Evolutionary conservation across 768 basidiomycete species (phyloP), one percentile per base, ranked within the genome.

Genomic region (Lanmaoa pseudosensibilis): DNA sequence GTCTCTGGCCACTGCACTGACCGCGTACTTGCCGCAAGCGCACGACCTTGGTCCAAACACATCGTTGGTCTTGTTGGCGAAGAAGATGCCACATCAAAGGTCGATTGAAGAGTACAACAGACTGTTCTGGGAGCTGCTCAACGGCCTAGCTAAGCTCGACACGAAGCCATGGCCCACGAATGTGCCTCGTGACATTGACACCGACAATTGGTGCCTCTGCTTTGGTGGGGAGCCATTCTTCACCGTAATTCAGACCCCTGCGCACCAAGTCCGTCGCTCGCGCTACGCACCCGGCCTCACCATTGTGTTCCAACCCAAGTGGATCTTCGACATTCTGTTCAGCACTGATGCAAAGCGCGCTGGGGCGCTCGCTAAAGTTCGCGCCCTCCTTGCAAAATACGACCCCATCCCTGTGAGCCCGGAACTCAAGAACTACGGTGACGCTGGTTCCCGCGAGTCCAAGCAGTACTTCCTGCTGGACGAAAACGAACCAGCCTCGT

Each of bases 291-390:
- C 57, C 7, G 49, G 64, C 9, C 44, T 65, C 41, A 65, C 64
- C 34, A 56, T 65, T n/a, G 64, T 65, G 10, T 62, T 65, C 54
- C 64, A 65, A 30, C 64, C 64, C 15, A 65, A 65, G 36, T 65
- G 64, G 64, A 65, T 62, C 40, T 65, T 65, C 19, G 60, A 65
- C 46, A 62, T 65, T 19, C 49, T 62, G n/a, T 65, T 65, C 43
- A 65, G 55, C 49, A 56, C 25, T 12, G 60, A 59, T 8, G 64
- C 60, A 15, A 65, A 65, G 51, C 56, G 64, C 10, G 44, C 56
- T 13, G 58, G 60, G 34, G 64, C 64, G 11, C 54, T 65, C 16
- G 18, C 40, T 8, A 65, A 65, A 38, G 64, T 65, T 33, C 56
- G 64, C 6, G 18, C 54, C 7, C 57, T 65, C 7, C 51, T 65